A percentile compares a stretch with the other conserved stretches of the same genome.
phyloP scores from a whole-genome alignment of 345 rosid species.

The Geranium rotundifolium region DNA sequence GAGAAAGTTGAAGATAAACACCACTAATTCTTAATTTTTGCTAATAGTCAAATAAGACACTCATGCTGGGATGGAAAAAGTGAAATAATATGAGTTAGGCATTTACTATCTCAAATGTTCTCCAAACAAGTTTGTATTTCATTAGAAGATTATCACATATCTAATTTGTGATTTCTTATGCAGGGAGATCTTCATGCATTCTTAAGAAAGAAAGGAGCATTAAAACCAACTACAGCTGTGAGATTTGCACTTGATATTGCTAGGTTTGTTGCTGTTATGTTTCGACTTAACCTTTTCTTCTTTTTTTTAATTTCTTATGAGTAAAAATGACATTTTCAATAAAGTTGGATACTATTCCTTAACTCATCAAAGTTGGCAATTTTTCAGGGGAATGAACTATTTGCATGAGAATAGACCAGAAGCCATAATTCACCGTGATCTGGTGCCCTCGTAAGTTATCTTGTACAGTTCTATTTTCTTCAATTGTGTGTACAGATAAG shows the following conservation, averaged over 20 bases:
- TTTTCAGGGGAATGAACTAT: slow-evolving; percentile 85
- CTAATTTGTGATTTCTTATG: slow-evolving; percentile 2
- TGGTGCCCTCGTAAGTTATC: slow-evolving; percentile 94
- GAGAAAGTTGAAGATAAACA: no score
- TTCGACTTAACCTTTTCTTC: no score
- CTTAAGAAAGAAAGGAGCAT: slow-evolving; percentile 50
- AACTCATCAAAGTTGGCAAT: not conserved
- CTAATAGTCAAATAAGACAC: no score
- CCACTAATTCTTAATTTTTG: no score
- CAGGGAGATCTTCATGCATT: slow-evolving; percentile 74
- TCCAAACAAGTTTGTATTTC: not conserved
- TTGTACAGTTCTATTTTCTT: slow-evolving; percentile 8
- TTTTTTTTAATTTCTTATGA: no score
- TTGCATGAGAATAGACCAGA: slow-evolving; percentile 78
- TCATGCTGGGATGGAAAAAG: no score
- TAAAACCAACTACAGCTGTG: slow-evolving; percentile 49
- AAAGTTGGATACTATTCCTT: not conserved
- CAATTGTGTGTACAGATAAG: not conserved
- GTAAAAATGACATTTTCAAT: no score
- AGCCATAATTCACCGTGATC: slow-evolving; percentile 91
- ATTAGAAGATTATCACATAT: not conserved
- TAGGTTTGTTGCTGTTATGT: slow-evolving; percentile 28
- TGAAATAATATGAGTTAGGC: not conserved
- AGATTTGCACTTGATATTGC: slow-evolving; percentile 90
- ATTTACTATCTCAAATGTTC: no score